Evolutionary conservation across 768 basidiomycete genomes (phyloP), one percentile per base, ranked within the genome.

Genomic region (Neoboletus magnificus): DNA sequence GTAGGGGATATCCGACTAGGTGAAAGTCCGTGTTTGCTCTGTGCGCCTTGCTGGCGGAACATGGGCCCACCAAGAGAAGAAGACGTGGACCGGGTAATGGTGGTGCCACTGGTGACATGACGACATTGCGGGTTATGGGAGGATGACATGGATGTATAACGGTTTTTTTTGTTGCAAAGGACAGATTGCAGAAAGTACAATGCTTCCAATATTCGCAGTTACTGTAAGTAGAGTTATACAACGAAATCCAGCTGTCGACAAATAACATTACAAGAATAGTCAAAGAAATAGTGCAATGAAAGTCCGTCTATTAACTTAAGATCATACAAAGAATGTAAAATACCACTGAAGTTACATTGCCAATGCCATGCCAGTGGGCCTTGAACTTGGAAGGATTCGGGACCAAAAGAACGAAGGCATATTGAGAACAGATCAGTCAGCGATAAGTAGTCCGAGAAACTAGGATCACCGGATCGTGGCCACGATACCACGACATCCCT

Each of bases 21-120:
- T 11, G 89, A 93, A 67, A 90, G 83, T 63, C 91, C 89, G 20
- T 90, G 85, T 65, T 55, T 88, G 16, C 64, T 93, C 49, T 93
- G 91, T 66, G 77, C 66, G 6, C 79, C 83, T 4, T 93, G 91
- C 67, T 91, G 90, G 90, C 74, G 74, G 57, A 76, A 71, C 55
- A 84, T 91, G 81, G 89, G 89, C 13, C 70, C 73, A 55, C 76
- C 83, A 0, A 65, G 70, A 39, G 78, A 76, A 18, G 62, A 67
- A 45, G 69, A 72, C 6, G 71, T 69, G 0, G 74, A 69, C 4
- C 53, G 45, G 20, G 79, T 86, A 11, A 68, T 75, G 32, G 81
- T 83, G 9, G 76, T 82, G 1, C 81, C 81, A 7, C 67, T 91
- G 16, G 80, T 80, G 4, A 74, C n/a, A n/a, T n/a, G n/a, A n/a